Conservation (phyloP, 1,139 yeast species). For the Kurtzmaniella quercitrusa region DNA sequence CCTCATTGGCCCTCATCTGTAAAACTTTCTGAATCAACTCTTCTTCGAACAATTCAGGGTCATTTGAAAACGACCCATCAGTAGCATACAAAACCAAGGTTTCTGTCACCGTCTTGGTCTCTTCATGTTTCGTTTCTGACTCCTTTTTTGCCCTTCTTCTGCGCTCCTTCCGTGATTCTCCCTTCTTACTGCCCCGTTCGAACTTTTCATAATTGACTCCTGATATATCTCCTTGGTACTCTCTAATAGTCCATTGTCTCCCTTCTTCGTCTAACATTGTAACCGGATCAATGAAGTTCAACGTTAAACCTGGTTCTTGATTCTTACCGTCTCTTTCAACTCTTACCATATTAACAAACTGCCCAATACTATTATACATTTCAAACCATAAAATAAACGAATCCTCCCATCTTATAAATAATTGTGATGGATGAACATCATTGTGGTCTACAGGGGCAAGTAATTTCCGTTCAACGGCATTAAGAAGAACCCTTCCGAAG, state of each 20-base stretch:
- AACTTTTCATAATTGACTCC: conserved; percentile 27
- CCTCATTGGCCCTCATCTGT: too few species aligned
- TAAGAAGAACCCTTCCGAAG: conserved; percentile 18
- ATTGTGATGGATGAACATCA: conserved; percentile 10
- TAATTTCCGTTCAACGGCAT: conserved; percentile 22
- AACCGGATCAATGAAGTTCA: conserved; percentile 29
- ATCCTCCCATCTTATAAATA: conserved; percentile 28
- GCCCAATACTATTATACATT: conserved; percentile 30
- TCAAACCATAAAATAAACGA: conserved; percentile 35
- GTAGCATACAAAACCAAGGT: not conserved
- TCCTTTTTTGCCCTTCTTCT: conserved; percentile 8
- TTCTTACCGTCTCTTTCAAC: conserved; percentile 20
- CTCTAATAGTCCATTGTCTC: conserved; percentile 16
- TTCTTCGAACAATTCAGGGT: conserved; percentile 3
- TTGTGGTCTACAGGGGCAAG: conserved; percentile 21
- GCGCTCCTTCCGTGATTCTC: conserved; percentile 1
- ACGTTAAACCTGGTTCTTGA: conserved; percentile 11
- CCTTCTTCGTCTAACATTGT: conserved; percentile 31
- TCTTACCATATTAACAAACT: conserved; percentile 21
- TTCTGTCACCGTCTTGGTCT: not conserved
- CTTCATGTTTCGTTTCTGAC: conserved; percentile 12
- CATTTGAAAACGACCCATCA: conserved; percentile 1
- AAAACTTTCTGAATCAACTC: too few species aligned
- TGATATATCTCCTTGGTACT: conserved; percentile 18
- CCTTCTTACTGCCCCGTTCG: not conserved